Evolutionary conservation across 208 protist species (phyloP).

Genomic region (Leishmania braziliensis): DNA sequence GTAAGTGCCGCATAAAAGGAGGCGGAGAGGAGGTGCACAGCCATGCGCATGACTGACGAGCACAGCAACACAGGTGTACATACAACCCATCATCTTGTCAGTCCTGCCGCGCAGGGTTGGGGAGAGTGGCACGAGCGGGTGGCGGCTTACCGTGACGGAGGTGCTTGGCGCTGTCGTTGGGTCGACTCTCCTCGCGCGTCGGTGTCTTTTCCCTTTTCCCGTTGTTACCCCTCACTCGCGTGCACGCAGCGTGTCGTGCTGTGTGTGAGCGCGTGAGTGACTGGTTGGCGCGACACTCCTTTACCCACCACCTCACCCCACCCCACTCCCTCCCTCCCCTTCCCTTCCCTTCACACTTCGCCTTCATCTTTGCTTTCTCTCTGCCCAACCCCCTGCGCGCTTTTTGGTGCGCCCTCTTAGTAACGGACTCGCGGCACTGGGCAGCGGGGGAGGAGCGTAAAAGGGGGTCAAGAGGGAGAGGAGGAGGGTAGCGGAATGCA

Average conservation of each 20-base stretch:
- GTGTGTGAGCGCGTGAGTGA: too few relatives aligned
- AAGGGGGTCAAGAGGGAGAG: neutral
- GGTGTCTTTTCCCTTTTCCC: neutral
- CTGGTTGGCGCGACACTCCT: too few relatives aligned
- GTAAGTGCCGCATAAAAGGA: neutral
- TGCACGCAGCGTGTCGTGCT: too few relatives aligned
- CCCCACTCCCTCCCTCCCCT: too few relatives aligned
- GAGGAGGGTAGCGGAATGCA: neutral
- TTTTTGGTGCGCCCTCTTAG: neutral
- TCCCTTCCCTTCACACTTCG: neutral
- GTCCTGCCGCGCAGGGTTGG: neutral
- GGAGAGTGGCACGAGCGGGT: neutral
- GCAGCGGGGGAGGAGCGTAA: neutral
- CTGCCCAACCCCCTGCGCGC: neutral
- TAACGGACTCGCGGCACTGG: neutral
- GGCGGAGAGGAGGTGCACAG: neutral
- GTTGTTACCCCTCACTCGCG: too few relatives aligned
- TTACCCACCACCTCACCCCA: too few relatives aligned
- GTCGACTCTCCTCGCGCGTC: neutral
- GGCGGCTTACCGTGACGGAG: neutral
- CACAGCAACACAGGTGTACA: neutral
- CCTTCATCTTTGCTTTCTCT: neutral
- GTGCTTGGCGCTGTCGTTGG: neutral
- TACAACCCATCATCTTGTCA: neutral
- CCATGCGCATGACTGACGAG: too few relatives aligned